A percentile compares a stretch with the other conserved stretches of the same genome.
Conservation (phyloP, 441 rosid genomes). For the Pelargonium cotyledonis region DNA sequence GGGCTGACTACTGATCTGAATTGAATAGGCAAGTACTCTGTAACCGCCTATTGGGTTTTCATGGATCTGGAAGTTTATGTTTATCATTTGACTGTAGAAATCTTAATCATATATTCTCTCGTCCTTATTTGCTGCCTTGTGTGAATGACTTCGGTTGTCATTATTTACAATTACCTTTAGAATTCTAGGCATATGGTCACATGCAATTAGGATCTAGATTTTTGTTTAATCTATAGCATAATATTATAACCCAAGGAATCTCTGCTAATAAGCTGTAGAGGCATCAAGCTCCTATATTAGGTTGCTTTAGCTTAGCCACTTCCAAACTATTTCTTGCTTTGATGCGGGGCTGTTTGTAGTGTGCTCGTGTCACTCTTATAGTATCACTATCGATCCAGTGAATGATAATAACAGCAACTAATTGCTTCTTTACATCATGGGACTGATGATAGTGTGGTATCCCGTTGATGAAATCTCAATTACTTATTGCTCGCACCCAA, state of each 20-base stretch:
- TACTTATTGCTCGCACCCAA: slow-evolving; percentile 7
- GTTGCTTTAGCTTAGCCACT: slow-evolving; percentile 2
- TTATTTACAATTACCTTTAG: slow-evolving; percentile 9
- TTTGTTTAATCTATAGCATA: slow-evolving; percentile 5
- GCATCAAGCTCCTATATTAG: not conserved
- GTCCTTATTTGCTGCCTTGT: slow-evolving; percentile 17
- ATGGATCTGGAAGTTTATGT: slow-evolving; percentile 25
- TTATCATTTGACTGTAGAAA: slow-evolving; percentile 15
- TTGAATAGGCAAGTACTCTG: slow-evolving; percentile 56
- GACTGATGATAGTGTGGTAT: slow-evolving; percentile 9
- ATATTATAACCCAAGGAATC: not conserved
- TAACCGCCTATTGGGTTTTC: slow-evolving; percentile 30
- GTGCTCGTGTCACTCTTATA: not conserved
- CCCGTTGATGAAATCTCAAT: slow-evolving; percentile 10
- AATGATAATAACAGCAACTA: slow-evolving; percentile 1
- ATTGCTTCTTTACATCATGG: slow-evolving; percentile 6
- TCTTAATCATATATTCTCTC: slow-evolving; percentile 9
- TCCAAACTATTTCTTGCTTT: not conserved
- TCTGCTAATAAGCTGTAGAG: not conserved
- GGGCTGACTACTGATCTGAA: slow-evolving; percentile 26
- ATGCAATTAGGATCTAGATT: slow-evolving; percentile 9
- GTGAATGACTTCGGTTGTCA: slow-evolving; percentile 19
- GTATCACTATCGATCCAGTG: slow-evolving; percentile 10
- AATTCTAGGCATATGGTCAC: slow-evolving; percentile 11
- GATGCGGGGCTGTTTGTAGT: slow-evolving; percentile 5